phyloP scores from a whole-genome alignment of 805 yeast species.

The Ogataea saltuana region DNA sequence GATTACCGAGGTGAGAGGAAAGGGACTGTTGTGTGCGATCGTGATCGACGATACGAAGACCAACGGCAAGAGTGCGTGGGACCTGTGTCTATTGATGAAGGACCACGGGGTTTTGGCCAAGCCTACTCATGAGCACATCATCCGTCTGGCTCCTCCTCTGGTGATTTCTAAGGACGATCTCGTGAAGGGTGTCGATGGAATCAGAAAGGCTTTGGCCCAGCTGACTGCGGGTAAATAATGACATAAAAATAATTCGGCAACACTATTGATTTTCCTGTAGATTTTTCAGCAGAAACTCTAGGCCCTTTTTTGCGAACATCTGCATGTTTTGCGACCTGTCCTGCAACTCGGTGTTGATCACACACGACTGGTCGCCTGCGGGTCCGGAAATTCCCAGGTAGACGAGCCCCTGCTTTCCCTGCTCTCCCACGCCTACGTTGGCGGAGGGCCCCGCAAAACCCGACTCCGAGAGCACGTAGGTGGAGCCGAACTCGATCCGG shows the following conservation, averaged over 20 bases:
- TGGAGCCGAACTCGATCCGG: conserved; percentile 77
- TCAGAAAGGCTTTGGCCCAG: conserved; percentile 53
- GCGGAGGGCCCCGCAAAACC: conserved; percentile 83
- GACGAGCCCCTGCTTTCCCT: conserved; percentile 60
- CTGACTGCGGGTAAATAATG: conserved; percentile 49
- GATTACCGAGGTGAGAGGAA: conserved; percentile 71
- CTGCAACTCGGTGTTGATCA: conserved; percentile 43
- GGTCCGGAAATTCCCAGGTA: conserved; percentile 75
- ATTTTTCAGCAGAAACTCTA: conserved; percentile 57
- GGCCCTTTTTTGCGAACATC: conserved; percentile 66
- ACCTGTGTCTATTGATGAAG: conserved; percentile 86
- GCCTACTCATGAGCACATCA: conserved; percentile 95
- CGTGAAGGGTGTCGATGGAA: conserved; percentile 74
- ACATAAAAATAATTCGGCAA: conserved; percentile 40
- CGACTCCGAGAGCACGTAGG: conserved; percentile 79
- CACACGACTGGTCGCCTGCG: conserved; percentile 49
- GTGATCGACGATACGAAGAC: conserved; percentile 85
- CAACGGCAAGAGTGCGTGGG: conserved; percentile 94
- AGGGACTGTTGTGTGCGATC: conserved; percentile 85
- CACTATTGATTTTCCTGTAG: conserved; percentile 33
- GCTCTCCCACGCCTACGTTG: conserved; percentile 36
- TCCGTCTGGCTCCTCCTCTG: conserved; percentile 94
- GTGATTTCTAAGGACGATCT: conserved; percentile 88
- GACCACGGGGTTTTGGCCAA: conserved; percentile 88
- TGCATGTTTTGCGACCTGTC: conserved; percentile 74